Conservation (phyloP, 805 yeast genomes). For the Clavispora vitiphila region DNA sequence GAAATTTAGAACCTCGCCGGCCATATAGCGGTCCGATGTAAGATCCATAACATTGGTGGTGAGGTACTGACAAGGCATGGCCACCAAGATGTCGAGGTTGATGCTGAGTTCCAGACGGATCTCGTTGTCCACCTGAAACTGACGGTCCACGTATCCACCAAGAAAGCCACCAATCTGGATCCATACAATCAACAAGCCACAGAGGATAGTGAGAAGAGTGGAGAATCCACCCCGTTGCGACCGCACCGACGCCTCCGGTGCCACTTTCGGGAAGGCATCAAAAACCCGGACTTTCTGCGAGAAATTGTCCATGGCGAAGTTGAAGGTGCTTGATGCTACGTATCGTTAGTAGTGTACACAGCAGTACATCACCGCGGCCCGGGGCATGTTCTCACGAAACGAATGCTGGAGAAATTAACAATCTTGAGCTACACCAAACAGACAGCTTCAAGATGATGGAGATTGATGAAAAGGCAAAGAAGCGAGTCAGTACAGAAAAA, state of each 20-base stretch:
- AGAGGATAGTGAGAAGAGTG: constrained; percentile 57
- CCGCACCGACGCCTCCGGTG: constrained; percentile 56
- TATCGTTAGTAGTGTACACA: not conserved
- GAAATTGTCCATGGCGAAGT: constrained; percentile 30
- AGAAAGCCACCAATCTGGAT: constrained; percentile 78
- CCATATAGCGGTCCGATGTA: constrained; percentile 73
- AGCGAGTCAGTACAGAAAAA: too few species aligned
- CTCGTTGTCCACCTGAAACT: constrained; percentile 65
- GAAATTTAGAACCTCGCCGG: constrained; percentile 67
- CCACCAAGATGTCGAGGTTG: constrained; percentile 75
- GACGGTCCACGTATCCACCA: constrained; percentile 77
- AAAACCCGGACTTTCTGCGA: constrained; percentile 38
- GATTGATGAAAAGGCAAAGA: too few species aligned
- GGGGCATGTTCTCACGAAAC: too few species aligned
- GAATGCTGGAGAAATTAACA: too few species aligned
- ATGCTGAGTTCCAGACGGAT: constrained; percentile 56
- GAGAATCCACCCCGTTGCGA: constrained; percentile 75
- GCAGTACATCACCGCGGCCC: not conserved
- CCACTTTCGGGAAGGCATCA: constrained; percentile 45
- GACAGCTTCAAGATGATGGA: too few species aligned
- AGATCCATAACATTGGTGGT: constrained; percentile 73
- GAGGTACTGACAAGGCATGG: constrained; percentile 75
- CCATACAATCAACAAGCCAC: constrained; percentile 68
- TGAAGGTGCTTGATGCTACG: not conserved
- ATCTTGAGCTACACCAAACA: too few species aligned